A percentile compares a stretch with the other conserved stretches of the same genome.
Evolutionary conservation across 441 rosid species (phyloP).

Genomic region (Erodium trifolium): DNA sequence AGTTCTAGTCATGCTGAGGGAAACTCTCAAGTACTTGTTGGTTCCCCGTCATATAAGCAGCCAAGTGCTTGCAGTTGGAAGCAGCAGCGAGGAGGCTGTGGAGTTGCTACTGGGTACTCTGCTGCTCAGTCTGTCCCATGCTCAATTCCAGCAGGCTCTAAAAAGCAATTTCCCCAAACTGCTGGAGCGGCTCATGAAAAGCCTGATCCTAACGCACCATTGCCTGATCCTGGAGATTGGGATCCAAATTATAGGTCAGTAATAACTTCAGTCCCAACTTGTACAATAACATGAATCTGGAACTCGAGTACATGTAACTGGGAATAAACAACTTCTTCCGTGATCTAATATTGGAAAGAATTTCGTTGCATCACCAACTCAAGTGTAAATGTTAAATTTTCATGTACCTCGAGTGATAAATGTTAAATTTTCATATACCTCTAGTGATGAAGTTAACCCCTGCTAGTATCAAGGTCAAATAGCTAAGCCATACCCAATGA

Average conservation of each 20-base stretch:
- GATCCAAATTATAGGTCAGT: slow-evolving; percentile 97
- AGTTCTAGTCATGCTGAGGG: slow-evolving; percentile 50
- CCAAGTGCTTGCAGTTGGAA: slow-evolving; percentile 50
- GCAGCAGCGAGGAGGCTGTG: slow-evolving; percentile 46
- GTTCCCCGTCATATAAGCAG: slow-evolving; percentile 47
- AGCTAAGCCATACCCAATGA: too few relatives aligned
- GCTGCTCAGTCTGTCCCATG: slow-evolving; percentile 38
- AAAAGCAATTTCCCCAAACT: slow-evolving; percentile 35
- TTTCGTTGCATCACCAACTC: too few relatives aligned
- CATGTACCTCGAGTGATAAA: too few relatives aligned
- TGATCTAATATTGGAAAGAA: too few relatives aligned
- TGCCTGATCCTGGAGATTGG: slow-evolving; percentile 99
- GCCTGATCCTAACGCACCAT: slow-evolving; percentile 39
- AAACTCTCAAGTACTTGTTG: slow-evolving; percentile 39
- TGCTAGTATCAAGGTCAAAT: too few relatives aligned
- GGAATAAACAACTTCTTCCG: not conserved
- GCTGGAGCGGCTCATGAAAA: slow-evolving; percentile 46
- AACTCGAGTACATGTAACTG: not conserved
- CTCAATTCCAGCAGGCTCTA: slow-evolving; percentile 36
- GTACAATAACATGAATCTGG: not conserved
- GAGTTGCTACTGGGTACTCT: slow-evolving; percentile 38
- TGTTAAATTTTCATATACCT: too few relatives aligned
- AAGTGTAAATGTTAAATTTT: not conserved
- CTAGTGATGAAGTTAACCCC: too few relatives aligned
- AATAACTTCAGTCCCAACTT: slow-evolving; percentile 8